Evolutionary conservation across 2,329 filamentous ascomycete genomes (phyloP), one percentile per base, ranked within the genome.

Genomic region (Calonectria pseudoreteaudii): DNA sequence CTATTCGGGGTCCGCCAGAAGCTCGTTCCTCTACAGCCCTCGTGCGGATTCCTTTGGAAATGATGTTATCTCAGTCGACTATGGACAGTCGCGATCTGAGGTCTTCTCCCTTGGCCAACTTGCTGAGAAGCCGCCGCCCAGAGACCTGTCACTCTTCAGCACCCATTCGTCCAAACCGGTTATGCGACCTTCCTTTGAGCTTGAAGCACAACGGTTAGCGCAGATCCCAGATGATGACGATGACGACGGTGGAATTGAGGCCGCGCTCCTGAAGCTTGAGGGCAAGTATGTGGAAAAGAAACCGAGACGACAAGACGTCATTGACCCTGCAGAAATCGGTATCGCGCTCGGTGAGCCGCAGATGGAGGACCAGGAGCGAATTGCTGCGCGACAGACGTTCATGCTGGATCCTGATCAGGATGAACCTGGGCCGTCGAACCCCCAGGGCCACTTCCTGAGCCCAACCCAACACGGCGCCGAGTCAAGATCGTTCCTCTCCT

Each of bases 221-320:
- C 93, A 94, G 70, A 94, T 98, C 31, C 95, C 96, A 0, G 96
- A 98, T 81, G 95, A 98, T 79, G 95, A 97, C 47, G 82, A 72
- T 10, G 71, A 87, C 20, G 90, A 93, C 81, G 95, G 95, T 9
- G 96, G 96, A 16, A 93, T 98, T 31, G 97, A 98, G 81, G 95
- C 96, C n/a, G 95, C 97, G 0, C 84, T 99, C 66, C 86, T 96
- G 79, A 99, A 98, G 81, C 89, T 99, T 0, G 97, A 99, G 86
- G 97, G 97, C 13, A 96, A 92, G 78, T 97, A 93, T 78, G 70
- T 74, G 0, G 90, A 93, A 81, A 92, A 89, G 78, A 91, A 84
- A 78, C 75, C 47, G 28, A 67, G n/a, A 52, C 30, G 53, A 31
- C 47, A 26, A 80, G 75, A 76, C 5, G 38, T 50, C 3, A 58